These are phyloP conservation scores for Paxillus ammoniavirescens DNA, from an alignment of 768 basidiomycete genomes.

Conservation along the genomic window DNA sequence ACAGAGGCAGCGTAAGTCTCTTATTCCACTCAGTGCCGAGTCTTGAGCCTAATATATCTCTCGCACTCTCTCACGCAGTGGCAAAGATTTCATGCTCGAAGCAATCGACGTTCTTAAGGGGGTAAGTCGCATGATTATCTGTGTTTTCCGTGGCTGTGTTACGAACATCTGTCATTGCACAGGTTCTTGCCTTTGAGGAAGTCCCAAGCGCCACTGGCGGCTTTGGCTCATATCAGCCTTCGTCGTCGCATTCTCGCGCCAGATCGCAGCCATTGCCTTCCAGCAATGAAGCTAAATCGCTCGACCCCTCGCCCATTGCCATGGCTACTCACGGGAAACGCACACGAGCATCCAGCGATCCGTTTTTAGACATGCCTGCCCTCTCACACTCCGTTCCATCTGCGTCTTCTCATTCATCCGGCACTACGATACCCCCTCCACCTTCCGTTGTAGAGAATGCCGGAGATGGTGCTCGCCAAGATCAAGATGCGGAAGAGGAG, in stretches of 20 bases:
- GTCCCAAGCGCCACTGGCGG: slow-evolving; percentile 30
- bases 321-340: slow-evolving; percentile 56
- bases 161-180: slow-evolving; percentile 6
- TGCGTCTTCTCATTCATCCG: slow-evolving; percentile 48
- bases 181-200: slow-evolving; percentile 79
- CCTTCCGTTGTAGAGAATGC: slow-evolving; percentile 33
- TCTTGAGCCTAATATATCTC: slow-evolving; percentile 13
- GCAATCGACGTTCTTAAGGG: slow-evolving; percentile 90
- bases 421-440: slow-evolving; percentile 29
- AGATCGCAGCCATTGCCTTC: slow-evolving; percentile 52
- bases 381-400: slow-evolving; percentile 55
- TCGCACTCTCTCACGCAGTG: slow-evolving; percentile 47
- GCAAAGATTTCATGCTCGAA: slow-evolving; percentile 93
- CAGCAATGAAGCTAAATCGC: slow-evolving; percentile 24
- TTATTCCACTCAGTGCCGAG: slow-evolving; percentile 4
- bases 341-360: slow-evolving; percentile 73
- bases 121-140: slow-evolving; percentile 43
- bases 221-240: slow-evolving; percentile 37
- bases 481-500: slow-evolving; percentile 34
- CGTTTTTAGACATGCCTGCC: slow-evolving; percentile 72
- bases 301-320: slow-evolving; percentile 40
- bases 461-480: slow-evolving; percentile 43
- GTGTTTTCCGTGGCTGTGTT: slow-evolving; percentile 9
- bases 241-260: slow-evolving; percentile 49
- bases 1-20: slow-evolving; percentile 85